Evolutionary conservation across 305 asterid genomes (phyloP), one percentile per base, ranked within the genome.

Genomic region (Petunia hybrid): DNA sequence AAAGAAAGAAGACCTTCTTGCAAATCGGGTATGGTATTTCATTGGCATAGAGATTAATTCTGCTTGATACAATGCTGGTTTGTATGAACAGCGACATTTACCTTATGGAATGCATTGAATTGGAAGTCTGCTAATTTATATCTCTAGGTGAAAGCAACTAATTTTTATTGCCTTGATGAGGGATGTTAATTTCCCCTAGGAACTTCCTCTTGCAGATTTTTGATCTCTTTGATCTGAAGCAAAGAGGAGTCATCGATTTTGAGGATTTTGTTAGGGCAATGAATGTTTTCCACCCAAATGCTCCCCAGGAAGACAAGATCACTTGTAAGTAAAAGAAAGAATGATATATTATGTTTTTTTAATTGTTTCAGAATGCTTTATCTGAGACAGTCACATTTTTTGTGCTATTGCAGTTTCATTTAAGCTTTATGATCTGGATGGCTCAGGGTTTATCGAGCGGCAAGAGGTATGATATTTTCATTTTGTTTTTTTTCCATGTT

Each of bases 401-500:
- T 80, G 62, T 71, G 82, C 14, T 14, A n/a, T 78, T 92, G 89
- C 89, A 95, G 99, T 91, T 90, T 92, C 97, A 43, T 95, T 95
- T 84, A 95, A 89, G 97, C 92, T 95, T 53, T 94, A 94, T 86
- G 99, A 95, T 85, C 59, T 95, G 87, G 87, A 94, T 69, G 94
- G 93, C 84, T 92, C 96, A 22, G 99, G 99, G 84, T 92, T 90
- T 88, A 95, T 95, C 46, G 99, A 95, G 83, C 93, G 98, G 1
- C 92, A 92, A 80, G 98, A 95, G 99, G 99, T 95, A 84, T 39
- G 83, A 77, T 64, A 40, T 48, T 82, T 55, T 39, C n/a, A n/a
- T n/a, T n/a, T 64, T 39, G 61, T 39, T 48, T 62, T 43, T 45
- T 14, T 5, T 69, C 45, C 66, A 41, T 78, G 81, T 46, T 43